Percentiles rank a stretch among this genome's conserved stretches.
These are phyloP conservation scores for Pseudogymnoascus sp. DNA, from an alignment of 2,329 filamentous ascomycete genomes.

Conservation along the genomic window DNA sequence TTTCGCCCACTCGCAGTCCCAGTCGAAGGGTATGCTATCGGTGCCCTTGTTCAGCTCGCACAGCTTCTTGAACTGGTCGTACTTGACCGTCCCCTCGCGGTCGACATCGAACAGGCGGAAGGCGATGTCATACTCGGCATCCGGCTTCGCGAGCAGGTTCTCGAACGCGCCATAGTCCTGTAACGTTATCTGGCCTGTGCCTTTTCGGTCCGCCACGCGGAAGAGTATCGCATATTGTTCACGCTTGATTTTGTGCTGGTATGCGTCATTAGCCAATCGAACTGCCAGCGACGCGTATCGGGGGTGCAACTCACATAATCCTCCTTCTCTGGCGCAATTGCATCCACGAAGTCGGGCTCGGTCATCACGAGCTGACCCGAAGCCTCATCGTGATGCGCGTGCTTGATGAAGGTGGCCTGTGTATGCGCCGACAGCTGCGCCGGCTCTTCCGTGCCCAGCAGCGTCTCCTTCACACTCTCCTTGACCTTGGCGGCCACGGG, in stretches of 20 bases:
- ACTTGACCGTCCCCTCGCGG: conserved; percentile 77
- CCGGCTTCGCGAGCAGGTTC: conserved; percentile 85
- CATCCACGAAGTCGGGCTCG: conserved; percentile 81
- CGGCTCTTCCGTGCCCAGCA: conserved; percentile 57
- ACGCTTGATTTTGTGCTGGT: conserved; percentile 91
- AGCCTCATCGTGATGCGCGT: conserved; percentile 68
- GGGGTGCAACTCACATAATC: conserved; percentile 69
- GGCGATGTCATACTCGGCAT: conserved; percentile 97
- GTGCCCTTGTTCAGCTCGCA: conserved; percentile 86
- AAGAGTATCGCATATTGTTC: conserved; percentile 95
- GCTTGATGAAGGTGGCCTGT: conserved; percentile 65
- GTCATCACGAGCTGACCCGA: conserved; percentile 74
- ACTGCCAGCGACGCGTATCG: conserved; percentile 7
- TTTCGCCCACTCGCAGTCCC: conserved; percentile 93
- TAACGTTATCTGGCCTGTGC: conserved; percentile 65
- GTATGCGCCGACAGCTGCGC: conserved; percentile 66
- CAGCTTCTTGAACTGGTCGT: conserved; percentile 75
- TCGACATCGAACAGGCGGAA: conserved; percentile 93
- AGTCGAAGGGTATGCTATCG: conserved; percentile 85
- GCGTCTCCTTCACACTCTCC: conserved; percentile 70
- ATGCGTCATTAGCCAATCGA: background rate
- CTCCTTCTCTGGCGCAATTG: conserved; percentile 76
- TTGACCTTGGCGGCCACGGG: conserved; percentile 22
- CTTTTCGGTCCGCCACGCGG: conserved; percentile 75
- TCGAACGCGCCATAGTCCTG: conserved; percentile 90